Evolutionary conservation across 2,329 filamentous ascomycete genomes (phyloP), one percentile per base, ranked within the genome.

Genomic region (Penicillium sp.): DNA sequence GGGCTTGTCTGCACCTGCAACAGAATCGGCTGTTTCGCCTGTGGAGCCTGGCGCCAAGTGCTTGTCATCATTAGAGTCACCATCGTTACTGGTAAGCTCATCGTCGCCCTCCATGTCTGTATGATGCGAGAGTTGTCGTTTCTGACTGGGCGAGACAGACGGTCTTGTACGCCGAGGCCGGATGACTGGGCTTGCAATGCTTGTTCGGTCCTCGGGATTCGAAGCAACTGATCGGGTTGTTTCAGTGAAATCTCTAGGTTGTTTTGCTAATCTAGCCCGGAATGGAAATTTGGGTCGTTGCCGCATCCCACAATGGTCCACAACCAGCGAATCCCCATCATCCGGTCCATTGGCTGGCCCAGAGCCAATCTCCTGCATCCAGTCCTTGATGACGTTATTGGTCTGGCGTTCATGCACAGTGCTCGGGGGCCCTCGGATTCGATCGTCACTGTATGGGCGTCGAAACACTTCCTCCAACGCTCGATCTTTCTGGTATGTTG

Each of bases 381-480:
- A 97, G 62, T 89, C 87, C 29, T 88, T 86, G 49, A 97, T 91
- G 0, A 90, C 89, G 56, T 87, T 91, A 60, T 88, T 88, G 1
- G 88, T 90, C 69, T 91, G 83, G 57, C 86, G 82, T 61, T 90
- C 86, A 29, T 84, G 80, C 48, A 82, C 80, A 46, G 82, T 79
- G 39, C 58, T 60, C 46, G 84, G 81, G 2, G 82, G 86, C 18
- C 82, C 80, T 50, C 86, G 74, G 3, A 84, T 79, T 8, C 82
- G 81, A 47, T 84, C 79, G 56, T 87, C 86, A 44, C 69, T 71
- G 29, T 89, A 90, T 0, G 86, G 84, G 18, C 83, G 80, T 57
- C 90, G 83, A 70, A 97, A 97, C 0, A 97, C 91, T 68, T 97
- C 92, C 61, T 96, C 93, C 23, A 97, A 77, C 8, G 91, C 92